Conservation (phyloP, 495 filamentous ascomycete species). For the Penicillium herquei region DNA sequence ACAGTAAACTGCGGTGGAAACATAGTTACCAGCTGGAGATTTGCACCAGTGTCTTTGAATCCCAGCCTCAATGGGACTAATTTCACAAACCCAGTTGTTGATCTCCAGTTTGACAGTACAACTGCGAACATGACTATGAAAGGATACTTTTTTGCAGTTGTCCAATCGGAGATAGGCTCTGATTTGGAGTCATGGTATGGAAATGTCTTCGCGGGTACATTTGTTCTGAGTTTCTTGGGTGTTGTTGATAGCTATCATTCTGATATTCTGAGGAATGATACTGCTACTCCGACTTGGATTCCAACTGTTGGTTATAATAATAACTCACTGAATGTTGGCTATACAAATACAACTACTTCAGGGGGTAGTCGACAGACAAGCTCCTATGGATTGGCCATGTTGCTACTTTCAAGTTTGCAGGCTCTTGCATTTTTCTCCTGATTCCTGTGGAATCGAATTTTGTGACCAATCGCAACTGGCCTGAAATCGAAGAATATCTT, state of each 20-base stretch:
- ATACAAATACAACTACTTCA: too few relatives aligned
- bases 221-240: conserved; percentile 8
- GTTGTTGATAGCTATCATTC: conserved; percentile 17
- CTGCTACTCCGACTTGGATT: conserved; percentile 11
- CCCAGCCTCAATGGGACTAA: not conserved
- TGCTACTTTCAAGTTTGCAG: too few relatives aligned
- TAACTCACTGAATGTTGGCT: conserved; percentile 16
- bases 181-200: too few relatives aligned
- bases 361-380: too few relatives aligned
- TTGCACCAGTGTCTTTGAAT: not conserved
- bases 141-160: conserved; percentile 8
- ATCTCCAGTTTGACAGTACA: conserved; percentile 8
- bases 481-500: conserved; percentile 17
- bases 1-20: not conserved
- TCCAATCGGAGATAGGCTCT: not conserved
- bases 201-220: too few relatives aligned
- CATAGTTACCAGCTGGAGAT: not conserved
- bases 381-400: too few relatives aligned
- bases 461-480: conserved; percentile 25
- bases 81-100: conserved; percentile 6
- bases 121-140: conserved; percentile 15
- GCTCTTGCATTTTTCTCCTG: too few relatives aligned
- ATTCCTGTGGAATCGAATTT: too few relatives aligned
- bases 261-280: conserved; percentile 10
- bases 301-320: conserved; percentile 13